Evolutionary conservation across 495 filamentous ascomycete species (phyloP).

Genomic region (Penicillium malachiteum): DNA sequence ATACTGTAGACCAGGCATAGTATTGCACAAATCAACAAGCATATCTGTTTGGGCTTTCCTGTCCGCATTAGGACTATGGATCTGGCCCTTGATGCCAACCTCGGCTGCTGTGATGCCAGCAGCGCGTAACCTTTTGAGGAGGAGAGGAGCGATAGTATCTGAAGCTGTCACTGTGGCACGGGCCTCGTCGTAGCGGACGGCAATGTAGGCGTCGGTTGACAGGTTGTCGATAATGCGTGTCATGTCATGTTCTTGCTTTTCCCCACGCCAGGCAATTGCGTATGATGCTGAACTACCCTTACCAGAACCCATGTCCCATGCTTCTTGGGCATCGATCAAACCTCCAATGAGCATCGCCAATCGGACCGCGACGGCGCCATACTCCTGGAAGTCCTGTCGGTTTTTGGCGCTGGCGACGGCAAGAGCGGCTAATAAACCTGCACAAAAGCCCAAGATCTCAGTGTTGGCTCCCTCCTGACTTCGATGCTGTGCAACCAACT

Average conservation of each 20-base stretch:
- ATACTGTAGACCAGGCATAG: slow-evolving; percentile 22
- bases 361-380: slow-evolving; percentile 40
- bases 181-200: slow-evolving; percentile 42
- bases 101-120: slow-evolving; percentile 37
- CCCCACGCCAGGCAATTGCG: slow-evolving; percentile 29
- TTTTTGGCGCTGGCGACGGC: slow-evolving; percentile 31
- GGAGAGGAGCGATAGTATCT: slow-evolving; percentile 15
- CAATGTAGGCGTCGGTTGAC: slow-evolving; percentile 38
- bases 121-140: slow-evolving; percentile 29
- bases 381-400: slow-evolving; percentile 25
- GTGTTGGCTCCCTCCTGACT: neutral
- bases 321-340: slow-evolving; percentile 45
- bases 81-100: neutral
- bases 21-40: neutral
- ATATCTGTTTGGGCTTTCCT: neutral
- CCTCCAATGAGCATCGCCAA: slow-evolving; percentile 36
- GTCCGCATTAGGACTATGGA: neutral
- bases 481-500: too few relatives aligned
- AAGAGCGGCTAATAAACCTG: slow-evolving; percentile 41
- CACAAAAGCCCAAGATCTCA: slow-evolving; percentile 44
- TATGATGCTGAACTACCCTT: slow-evolving; percentile 15
- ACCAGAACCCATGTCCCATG: neutral
- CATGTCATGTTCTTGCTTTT: slow-evolving; percentile 17
- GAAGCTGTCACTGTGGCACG: slow-evolving; percentile 34
- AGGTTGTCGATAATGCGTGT: slow-evolving; percentile 20